phyloP scores from a whole-genome alignment of 83 land plant genomes.

The Picea engelmannii region DNA sequence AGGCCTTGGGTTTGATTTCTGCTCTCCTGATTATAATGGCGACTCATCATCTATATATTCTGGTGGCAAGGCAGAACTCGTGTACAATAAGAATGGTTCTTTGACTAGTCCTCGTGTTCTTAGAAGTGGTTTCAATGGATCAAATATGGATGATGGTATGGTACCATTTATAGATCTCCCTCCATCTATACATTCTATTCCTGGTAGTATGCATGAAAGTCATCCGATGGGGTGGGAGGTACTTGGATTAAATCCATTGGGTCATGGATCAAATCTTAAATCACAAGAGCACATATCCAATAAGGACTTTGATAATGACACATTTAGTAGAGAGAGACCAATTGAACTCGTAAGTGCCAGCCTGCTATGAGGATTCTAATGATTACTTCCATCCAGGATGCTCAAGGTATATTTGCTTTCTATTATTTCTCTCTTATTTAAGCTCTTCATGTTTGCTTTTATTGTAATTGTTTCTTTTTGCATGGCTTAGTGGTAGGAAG shows the following conservation, averaged over 20 bases:
- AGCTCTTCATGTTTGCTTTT: slow-evolving; percentile 1
- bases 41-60: slow-evolving; percentile 41
- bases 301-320: slow-evolving; percentile 60
- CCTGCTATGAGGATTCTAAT: slow-evolving; percentile 22
- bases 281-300: slow-evolving; percentile 57
- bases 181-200: slow-evolving; percentile 29
- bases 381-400: background rate
- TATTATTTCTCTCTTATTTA: background rate
- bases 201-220: slow-evolving; percentile 27
- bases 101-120: slow-evolving; percentile 19
- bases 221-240: slow-evolving; percentile 54
- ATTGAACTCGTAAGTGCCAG: slow-evolving; percentile 17
- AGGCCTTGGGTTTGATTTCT: slow-evolving; percentile 36
- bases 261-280: slow-evolving; percentile 35
- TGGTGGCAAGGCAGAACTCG: slow-evolving; percentile 34
- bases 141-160: slow-evolving; percentile 35
- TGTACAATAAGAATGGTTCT: slow-evolving; percentile 28
- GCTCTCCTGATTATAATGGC: slow-evolving; percentile 37
- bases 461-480: background rate
- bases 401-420: slow-evolving; percentile 7
- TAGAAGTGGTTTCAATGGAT: slow-evolving; percentile 9
- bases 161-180: slow-evolving; percentile 27
- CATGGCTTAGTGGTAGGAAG: background rate
- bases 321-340: slow-evolving; percentile 31
- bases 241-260: slow-evolving; percentile 29